Base-by-base conservation (phyloP, 2,329 filamentous ascomycete species). In the Botryotinia calthae region DNA sequence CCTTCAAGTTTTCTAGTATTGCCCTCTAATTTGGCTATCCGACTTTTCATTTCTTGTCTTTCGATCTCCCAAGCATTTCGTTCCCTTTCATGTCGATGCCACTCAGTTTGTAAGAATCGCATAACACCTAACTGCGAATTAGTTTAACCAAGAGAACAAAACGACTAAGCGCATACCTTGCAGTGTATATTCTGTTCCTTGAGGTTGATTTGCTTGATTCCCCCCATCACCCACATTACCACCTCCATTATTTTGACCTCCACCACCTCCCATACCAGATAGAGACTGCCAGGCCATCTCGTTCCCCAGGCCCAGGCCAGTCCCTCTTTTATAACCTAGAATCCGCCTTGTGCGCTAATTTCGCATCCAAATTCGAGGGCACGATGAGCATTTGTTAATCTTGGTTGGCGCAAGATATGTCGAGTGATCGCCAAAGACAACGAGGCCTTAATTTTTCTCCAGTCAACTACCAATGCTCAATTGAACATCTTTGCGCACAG, bases 1-100 rank as follows among this genome's bases (percentile, higher is more conserved):
- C 93, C 92, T 83, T 97, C 96, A 68, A 93, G 91, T 77, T 95
- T 93, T 76, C 95, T 88, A 46, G 91, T 89, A 77, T 97, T 93
- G 71, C 96, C 96, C 83, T 99, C 96, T 76, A 98, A 89, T 79
- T 93, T 92, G 69, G 95, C 95, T 84, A 99, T 98, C 80, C 97
- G 91, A 77, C 93, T 94, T 85, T 97, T 97, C 96, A 99, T 98
- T 85, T 99, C 96, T 79, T 97, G 96, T 81, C 94, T 91, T 84
- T 99, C 96, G 81, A 99, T 99, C 83, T 99, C 96, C 96, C 96
- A 99, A 54, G 94, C 91, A 84, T 99, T 99, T 79, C 96, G 90
- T 81, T 98, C 96, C 83, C 96, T 93, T 84, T 99, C 96, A 83
- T 99, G 95, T 78, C 94, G 92, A 84, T 99, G 96, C 96, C 96